Conservation (phyloP, 2,329 filamentous ascomycete genomes). For the Exophiala bonariae region DNA sequence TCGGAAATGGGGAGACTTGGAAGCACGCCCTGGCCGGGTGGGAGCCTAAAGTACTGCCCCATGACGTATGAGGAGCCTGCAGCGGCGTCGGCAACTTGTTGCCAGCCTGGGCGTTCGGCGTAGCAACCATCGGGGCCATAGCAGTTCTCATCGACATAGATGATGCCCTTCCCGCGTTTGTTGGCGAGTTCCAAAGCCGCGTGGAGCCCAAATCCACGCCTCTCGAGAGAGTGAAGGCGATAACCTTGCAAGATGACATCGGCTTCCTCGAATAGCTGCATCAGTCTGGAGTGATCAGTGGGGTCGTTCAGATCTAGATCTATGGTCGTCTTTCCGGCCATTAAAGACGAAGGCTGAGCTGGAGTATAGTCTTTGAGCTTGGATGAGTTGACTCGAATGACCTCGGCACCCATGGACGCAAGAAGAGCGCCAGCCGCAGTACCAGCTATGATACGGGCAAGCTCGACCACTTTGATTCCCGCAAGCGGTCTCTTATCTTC, state of each 20-base stretch:
- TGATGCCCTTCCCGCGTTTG: conserved; percentile 42
- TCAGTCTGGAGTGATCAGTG: conserved; percentile 40
- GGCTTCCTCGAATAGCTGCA: conserved; percentile 45
- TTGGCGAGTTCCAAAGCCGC: conserved; percentile 40
- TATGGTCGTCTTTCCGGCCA: not conserved
- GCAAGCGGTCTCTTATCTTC: conserved; percentile 39
- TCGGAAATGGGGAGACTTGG: conserved; percentile 54
- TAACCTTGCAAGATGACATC: conserved; percentile 58
- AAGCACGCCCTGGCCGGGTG: conserved; percentile 34
- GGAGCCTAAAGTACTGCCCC: conserved; percentile 24
- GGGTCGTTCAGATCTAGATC: conserved; percentile 52
- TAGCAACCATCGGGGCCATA: conserved; percentile 48
- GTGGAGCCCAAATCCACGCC: conserved; percentile 58
- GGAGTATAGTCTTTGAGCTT: conserved; percentile 32
- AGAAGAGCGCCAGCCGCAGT: conserved; percentile 42
- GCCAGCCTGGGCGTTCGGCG: conserved; percentile 47
- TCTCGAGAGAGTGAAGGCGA: conserved; percentile 49
- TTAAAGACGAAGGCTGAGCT: not conserved
- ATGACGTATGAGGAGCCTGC: conserved; percentile 37
- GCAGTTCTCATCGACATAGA: conserved; percentile 52
- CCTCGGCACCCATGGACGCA: conserved; percentile 45
- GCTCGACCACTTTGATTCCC: conserved; percentile 51
- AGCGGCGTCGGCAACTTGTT: conserved; percentile 50
- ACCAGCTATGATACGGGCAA: conserved; percentile 45
- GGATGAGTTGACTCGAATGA: conserved; percentile 46